A percentile compares a stretch with the other conserved stretches of the same genome.
phyloP scores from a whole-genome alignment of 176 grass and related monocot genomes.

The Triticum dicoccoides region DNA sequence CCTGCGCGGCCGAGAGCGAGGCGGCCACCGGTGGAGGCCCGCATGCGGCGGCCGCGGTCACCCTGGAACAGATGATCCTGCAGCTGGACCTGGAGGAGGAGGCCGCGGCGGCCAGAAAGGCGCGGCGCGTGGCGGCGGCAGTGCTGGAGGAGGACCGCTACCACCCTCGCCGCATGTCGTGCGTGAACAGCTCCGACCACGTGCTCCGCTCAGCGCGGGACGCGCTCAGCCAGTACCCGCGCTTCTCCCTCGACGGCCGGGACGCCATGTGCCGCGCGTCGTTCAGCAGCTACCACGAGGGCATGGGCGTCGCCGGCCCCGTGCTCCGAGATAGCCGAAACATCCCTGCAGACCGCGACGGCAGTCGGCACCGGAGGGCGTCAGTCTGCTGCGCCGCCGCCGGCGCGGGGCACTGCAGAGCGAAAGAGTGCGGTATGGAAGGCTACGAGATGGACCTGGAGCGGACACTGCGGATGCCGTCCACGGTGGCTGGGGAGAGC shows the following conservation, averaged over 20 bases:
- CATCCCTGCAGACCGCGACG: background rate
- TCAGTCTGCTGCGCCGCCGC: constrained; percentile 30
- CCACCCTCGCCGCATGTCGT: constrained; percentile 72
- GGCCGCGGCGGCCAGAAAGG: constrained; percentile 46
- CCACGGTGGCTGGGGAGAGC: constrained; percentile 65
- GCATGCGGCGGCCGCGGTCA: constrained; percentile 20
- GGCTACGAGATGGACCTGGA: constrained; percentile 68
- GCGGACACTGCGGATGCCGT: constrained; percentile 62
- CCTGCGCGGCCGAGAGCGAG: constrained; percentile 52
- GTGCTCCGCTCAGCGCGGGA: constrained; percentile 72
- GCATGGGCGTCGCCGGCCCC: background rate
- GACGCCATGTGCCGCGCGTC: constrained; percentile 90
- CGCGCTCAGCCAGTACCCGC: constrained; percentile 81
- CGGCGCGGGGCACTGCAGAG: constrained; percentile 23
- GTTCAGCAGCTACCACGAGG: constrained; percentile 49
- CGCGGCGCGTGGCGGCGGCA: background rate
- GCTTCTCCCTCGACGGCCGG: constrained; percentile 89
- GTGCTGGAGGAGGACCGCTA: background rate
- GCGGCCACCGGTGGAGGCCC: background rate
- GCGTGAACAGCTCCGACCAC: constrained; percentile 72
- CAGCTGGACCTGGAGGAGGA: constrained; percentile 87
- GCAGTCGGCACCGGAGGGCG: background rate
- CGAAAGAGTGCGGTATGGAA: background rate
- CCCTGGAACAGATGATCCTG: constrained; percentile 95
- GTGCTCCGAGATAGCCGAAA: background rate